Base-by-base conservation (phyloP, 768 basidiomycete genomes). In the Phylloporus sp. region DNA sequence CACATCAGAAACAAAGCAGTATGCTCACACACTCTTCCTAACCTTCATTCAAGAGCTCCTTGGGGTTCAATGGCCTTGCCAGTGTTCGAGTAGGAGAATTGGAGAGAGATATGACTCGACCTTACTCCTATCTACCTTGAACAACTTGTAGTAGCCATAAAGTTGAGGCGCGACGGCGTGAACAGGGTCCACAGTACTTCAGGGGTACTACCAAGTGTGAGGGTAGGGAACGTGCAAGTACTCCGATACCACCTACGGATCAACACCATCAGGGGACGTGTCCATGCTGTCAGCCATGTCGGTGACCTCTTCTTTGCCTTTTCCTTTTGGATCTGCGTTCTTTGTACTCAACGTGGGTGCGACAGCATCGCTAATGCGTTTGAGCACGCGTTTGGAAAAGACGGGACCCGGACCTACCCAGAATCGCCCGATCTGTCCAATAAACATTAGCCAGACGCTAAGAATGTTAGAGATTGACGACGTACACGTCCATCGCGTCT, bases 151-250 rank as follows among this genome's bases (percentile, higher is more conserved):
- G 64, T 80, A 81, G 2, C 85, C 84, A 56, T 81, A 86, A 63
- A 77, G 86, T 61, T 84, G 81, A 0, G 85, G 84, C 4, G 80
- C 78, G 42, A 84, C 41, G 0, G 84, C 73, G 7, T 72, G 68
- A 4, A 78, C 68, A 3, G 80, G 79, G 0, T 76, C 72, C 1
- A 80, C 76, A 54, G 73, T 58, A 27, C 32, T 16, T 16, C 32
- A 15, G 31, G n/a, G 13, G 15, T 22, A 10, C 36, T 38, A 11
- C 12, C 10, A 11, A 38, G 20, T 12, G 18, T 38, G 20, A 38
- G 36, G 20, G 22, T 11, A 11, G 20, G 3, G 11, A 9, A 12
- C 9, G 16, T 36, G 35, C 15, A 10, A 38, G 4, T 18, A 11
- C 4, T 11, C 10, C 20, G 35, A 18, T 12, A 22, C 4, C 23